Base-by-base conservation (phyloP, 108 stramenopile genomes). In the Fragilaria crotonensis region DNA sequence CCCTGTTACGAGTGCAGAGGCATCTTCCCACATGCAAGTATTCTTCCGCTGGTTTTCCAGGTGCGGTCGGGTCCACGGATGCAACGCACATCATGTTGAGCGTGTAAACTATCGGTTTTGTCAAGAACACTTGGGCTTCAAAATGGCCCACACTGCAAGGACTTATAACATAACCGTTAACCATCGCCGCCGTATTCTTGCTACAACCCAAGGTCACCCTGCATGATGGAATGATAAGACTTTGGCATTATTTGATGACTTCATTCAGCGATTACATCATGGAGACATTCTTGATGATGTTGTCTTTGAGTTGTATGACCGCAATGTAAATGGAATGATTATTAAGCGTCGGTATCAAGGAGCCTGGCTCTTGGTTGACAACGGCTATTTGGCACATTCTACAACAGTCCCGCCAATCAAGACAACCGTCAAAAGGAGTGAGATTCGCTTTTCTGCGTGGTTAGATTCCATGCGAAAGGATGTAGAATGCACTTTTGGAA, bases 381-480 rank as follows among this genome's bases (percentile, higher is more conserved):
- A 49, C 23, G 48, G 48, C 19, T 49, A 49, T n/a, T 22, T 22
- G 19, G 18, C 5, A 17, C 23, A 22, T 19, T 22, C 48, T 14
- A 49, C 18, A 49, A 49, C 48, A 14, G 23, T 49, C n/a, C 48
- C 48, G 19, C 48, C 48, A 44, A 14, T 44, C 14, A 44, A 44
- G 41, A 14, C 41, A 14, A 44, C 41, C 9, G 14, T 14, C 14
- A 44, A 14, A 14, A 9, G 41, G n/a, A 20, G 21, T 7, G 49
- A 50, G 20, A 50, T 50, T 50, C 9, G 49, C 7, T 50, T 11
- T 7, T 50, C 49, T 7, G 49, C 14, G 49, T 50, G 49, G 49
- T 44, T 44, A 14, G 41, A 44, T 9, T 44, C 41, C 9, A 44
- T 44, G 9, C n/a, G 55, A 4, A 56, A 56, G 32, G 55, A 56